These are phyloP conservation scores for Cystofilobasidium ferigula DNA, from an alignment of 768 basidiomycete genomes.

Conservation along the genomic window DNA sequence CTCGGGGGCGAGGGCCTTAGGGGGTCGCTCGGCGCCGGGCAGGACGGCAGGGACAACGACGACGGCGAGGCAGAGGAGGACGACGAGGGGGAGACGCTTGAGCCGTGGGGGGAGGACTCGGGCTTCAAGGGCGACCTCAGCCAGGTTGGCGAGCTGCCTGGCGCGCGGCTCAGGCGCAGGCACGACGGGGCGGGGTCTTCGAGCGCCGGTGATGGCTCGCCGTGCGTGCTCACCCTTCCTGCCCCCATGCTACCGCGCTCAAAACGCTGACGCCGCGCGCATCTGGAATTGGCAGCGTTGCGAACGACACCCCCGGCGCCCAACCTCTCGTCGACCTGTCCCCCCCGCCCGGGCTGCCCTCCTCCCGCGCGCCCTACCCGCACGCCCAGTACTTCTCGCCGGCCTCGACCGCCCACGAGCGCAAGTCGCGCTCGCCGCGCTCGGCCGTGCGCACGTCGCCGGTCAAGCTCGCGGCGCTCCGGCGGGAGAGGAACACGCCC, in stretches of 20 bases:
- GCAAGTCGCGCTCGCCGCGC: constrained; percentile 17
- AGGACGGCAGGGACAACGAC: constrained; percentile 38
- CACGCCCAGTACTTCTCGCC: constrained; percentile 5
- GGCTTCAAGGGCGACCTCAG: constrained; percentile 1
- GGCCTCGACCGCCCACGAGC: not conserved
- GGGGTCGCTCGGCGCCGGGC: constrained; percentile 32
- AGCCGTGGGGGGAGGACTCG: not conserved
- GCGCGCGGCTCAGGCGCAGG: too few species aligned
- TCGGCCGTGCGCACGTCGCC: constrained; percentile 7
- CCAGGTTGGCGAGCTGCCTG: not conserved
- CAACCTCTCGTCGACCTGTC: not conserved
- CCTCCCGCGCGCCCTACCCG: constrained; percentile 3
- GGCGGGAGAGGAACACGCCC: not conserved
- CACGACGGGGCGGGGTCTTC: too few species aligned
- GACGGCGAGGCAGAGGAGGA: constrained; percentile 35
- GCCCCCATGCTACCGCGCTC: too few species aligned
- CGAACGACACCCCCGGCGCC: too few species aligned
- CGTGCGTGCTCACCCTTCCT: too few species aligned
- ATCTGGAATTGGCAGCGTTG: too few species aligned
- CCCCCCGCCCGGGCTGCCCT: not conserved
- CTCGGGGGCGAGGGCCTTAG: constrained; percentile 2
- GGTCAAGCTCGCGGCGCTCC: not conserved
- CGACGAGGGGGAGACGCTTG: not conserved
- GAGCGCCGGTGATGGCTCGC: too few species aligned
- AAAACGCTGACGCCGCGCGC: too few species aligned